Evolutionary conservation across 306 rosid species (phyloP), one percentile per base, ranked within the genome.

Genomic region (Vachellia pachyceras): DNA sequence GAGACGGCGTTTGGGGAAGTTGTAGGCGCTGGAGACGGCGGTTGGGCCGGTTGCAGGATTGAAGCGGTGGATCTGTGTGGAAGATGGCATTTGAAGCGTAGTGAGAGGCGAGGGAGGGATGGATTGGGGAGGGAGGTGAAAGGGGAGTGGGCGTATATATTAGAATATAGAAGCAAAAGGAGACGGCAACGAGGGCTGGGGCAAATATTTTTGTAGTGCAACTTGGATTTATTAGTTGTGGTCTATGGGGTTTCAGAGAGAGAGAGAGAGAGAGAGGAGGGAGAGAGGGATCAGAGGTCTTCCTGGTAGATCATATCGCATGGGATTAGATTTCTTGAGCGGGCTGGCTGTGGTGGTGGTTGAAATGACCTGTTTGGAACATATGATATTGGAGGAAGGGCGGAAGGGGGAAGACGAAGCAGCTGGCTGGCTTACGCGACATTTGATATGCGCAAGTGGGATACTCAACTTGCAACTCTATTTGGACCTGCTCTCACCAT

Each of bases 371-470:
- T 6, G 17, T 35, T 40, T 0, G 37, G 45, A 81, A 41, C 17
- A 69, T 20, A 42, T 69, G 52, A 69, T 69, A 69, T 69, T 41
- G 42, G 29, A 20, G 50, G 37, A 12, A 23, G 17, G 54, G 68
- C 10, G 5, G 13, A 22, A 22, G 64, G 6, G 14, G 35, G 35
- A 7, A 55, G 29, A 52, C 6, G 33, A 6, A 23, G 64, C 64
- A 22, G 65, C n/a, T n/a, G n/a, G n/a, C n/a, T n/a, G n/a, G 85
- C 90, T 87, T 78, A 78, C 80, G 90, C 84, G 80, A 79, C 73
- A 54, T 69, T 58, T 55, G 20, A 7, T 55, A 3, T 81, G 90
- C 87, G 90, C 90, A 87, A 87, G 90, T 87, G 88, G 90, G 33
- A 29, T 29, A 7, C 17, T 69, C 90, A 87, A 87, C 80, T 87